phyloP scores from a whole-genome alignment of 2,329 filamentous ascomycete species.

The Ophidiomyces ophidiicola region DNA sequence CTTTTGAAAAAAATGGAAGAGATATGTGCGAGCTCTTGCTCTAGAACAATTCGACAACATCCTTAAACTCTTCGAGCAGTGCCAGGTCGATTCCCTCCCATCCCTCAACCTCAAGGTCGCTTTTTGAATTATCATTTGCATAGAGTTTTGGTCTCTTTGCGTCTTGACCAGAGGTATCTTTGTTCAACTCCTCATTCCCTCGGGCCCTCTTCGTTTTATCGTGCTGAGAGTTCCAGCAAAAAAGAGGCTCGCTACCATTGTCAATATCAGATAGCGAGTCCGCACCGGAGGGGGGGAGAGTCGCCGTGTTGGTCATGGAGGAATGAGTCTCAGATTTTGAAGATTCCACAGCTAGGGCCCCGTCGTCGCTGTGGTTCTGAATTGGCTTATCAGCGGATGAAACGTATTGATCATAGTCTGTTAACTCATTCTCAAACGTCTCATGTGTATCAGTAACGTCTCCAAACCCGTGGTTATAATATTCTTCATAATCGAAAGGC shows the following conservation, averaged over 20 bases:
- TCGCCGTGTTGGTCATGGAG: too few relatives aligned
- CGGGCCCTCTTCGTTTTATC: conserved; percentile 3
- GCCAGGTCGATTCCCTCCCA: conserved; percentile 31
- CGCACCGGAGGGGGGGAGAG: conserved; percentile 3
- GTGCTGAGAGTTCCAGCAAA: too few relatives aligned
- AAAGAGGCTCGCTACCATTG: conserved; percentile 10
- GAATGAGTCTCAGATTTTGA: not conserved
- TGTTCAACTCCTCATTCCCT: conserved; percentile 1
- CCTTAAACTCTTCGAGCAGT: conserved; percentile 31
- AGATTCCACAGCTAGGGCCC: not conserved
- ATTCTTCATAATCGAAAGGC: conserved; percentile 3
- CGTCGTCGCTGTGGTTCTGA: not conserved
- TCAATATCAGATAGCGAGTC: not conserved
- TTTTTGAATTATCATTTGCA: not conserved
- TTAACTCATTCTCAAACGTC: conserved; percentile 4
- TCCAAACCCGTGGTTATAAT: not conserved
- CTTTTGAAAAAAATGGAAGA: too few relatives aligned
- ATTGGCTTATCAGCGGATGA: not conserved
- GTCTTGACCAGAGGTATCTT: not conserved
- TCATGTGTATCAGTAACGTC: not conserved
- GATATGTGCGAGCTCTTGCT: not conserved
- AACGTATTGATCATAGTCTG: conserved; percentile 10
- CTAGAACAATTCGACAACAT: conserved; percentile 31
- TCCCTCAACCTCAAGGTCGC: not conserved
- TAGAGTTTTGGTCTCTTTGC: not conserved